These are phyloP conservation scores for Tolypocladium pustulatum DNA, from an alignment of 2,329 filamentous ascomycete species.

Conservation along the genomic window DNA sequence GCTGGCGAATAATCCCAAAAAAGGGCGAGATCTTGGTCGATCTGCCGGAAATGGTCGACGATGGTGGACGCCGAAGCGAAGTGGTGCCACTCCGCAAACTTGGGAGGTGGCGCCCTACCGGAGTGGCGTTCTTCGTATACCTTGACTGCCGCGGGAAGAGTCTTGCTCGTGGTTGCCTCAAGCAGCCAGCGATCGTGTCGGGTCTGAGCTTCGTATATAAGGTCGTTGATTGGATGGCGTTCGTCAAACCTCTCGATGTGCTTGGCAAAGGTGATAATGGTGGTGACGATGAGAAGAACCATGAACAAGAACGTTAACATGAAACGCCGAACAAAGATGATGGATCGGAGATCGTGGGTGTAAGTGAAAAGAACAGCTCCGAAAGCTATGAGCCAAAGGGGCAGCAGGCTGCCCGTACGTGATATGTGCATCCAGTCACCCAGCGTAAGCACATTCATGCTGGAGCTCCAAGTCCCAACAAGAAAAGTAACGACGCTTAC, in stretches of 20 bases:
- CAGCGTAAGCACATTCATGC: conserved; percentile 23
- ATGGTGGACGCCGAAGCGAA: conserved; percentile 64
- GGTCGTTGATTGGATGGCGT: conserved; percentile 35
- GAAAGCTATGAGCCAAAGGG: conserved; percentile 25
- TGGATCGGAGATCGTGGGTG: conserved; percentile 28
- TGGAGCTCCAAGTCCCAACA: conserved; percentile 25
- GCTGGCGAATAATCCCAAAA: conserved; percentile 67
- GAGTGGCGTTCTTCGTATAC: conserved; percentile 44
- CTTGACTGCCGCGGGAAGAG: conserved; percentile 32
- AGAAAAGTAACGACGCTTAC: conserved; percentile 31
- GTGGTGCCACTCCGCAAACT: conserved; percentile 78
- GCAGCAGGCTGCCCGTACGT: conserved; percentile 22
- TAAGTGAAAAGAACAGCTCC: conserved; percentile 34
- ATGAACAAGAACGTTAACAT: conserved; percentile 28
- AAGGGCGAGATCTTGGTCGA: conserved; percentile 62
- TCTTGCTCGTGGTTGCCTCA: conserved; percentile 35
- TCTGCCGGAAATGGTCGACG: conserved; percentile 73
- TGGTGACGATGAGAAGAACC: conserved; percentile 23
- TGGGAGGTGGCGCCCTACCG: conserved; percentile 62
- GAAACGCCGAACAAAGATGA: conserved; percentile 31
- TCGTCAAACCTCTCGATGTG: conserved; percentile 15
- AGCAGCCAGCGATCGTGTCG: conserved; percentile 38
- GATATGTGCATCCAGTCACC: conserved; percentile 36
- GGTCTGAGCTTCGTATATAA: conserved; percentile 37
- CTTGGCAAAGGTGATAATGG: conserved; percentile 24